Conservation (phyloP, 106 monocot genomes). For the Ottelia alismoides region DNA sequence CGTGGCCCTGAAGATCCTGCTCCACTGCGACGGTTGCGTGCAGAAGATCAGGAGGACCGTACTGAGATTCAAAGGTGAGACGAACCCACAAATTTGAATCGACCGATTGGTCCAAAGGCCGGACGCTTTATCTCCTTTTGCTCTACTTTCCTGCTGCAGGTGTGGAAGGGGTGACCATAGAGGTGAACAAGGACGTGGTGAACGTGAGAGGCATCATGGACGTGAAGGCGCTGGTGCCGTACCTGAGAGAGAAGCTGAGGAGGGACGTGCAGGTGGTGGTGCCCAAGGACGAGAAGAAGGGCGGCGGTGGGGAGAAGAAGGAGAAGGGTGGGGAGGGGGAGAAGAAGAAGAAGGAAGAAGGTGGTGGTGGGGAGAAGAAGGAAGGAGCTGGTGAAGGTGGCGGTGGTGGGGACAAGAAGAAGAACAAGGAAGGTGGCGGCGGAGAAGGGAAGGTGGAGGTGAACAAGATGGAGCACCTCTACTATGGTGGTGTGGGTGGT, state of each 20-base stretch:
- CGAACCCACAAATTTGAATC: too few relatives aligned
- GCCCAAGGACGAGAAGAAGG: conserved; percentile 19
- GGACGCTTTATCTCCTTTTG: too few relatives aligned
- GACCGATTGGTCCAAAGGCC: too few relatives aligned
- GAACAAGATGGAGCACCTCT: conserved; percentile 10
- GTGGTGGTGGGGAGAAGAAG: neutral
- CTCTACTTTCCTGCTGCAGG: too few relatives aligned
- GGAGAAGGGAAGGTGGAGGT: conserved; percentile 1
- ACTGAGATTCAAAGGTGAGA: too few relatives aligned
- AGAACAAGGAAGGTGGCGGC: neutral
- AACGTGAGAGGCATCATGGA: conserved; percentile 79
- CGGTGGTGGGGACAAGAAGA: neutral
- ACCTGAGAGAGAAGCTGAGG: conserved; percentile 35
- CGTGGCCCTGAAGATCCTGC: too few relatives aligned
- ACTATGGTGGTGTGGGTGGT: neutral
- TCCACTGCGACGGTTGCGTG: too few relatives aligned
- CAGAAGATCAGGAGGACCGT: too few relatives aligned
- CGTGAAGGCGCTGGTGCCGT: conserved; percentile 13
- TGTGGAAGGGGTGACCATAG: conserved; percentile 43
- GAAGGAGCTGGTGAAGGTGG: neutral
- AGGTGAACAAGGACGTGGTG: conserved; percentile 39
- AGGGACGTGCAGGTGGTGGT: conserved; percentile 36
- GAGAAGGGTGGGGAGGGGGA: conserved; percentile 9
- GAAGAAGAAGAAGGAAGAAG: neutral
- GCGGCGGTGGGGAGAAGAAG: conserved; percentile 13